Conservation (phyloP, 208 protist genomes). For the Trypanosoma theileri region DNA sequence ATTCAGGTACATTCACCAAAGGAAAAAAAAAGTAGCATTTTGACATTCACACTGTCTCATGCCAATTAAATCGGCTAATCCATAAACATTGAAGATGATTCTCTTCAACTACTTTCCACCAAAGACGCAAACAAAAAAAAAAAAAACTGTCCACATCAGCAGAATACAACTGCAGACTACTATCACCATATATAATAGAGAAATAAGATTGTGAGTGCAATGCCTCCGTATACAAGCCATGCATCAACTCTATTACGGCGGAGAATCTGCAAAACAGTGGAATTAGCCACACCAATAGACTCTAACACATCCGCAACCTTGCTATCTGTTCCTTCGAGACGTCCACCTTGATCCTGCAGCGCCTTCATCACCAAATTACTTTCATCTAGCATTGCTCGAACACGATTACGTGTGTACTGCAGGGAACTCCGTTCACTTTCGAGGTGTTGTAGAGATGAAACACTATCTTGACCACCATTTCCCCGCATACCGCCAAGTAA, state of each 20-base stretch:
- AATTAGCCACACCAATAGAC: conserved; percentile 79
- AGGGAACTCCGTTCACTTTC: conserved; percentile 61
- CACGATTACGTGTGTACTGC: conserved; percentile 60
- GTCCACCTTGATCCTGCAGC: conserved; percentile 59
- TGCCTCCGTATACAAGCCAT: conserved; percentile 79
- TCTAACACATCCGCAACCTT: conserved; percentile 71
- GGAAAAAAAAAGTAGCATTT: no score
- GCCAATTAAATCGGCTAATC: no score
- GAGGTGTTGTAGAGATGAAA: conserved; percentile 46
- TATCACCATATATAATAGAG: conserved; percentile 1
- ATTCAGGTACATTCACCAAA: no score
- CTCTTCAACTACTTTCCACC: no score
- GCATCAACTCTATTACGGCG: conserved; percentile 79
- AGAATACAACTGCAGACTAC: neutral
- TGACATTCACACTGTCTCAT: no score
- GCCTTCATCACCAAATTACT: conserved; percentile 65
- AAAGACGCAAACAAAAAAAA: neutral
- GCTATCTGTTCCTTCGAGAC: conserved; percentile 53
- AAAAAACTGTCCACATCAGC: neutral
- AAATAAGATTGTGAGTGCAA: conserved; percentile 64
- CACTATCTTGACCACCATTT: conserved; percentile 35
- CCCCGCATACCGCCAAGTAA: conserved; percentile 44
- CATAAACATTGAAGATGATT: no score
- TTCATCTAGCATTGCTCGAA: conserved; percentile 71
- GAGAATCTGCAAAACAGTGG: conserved; percentile 73